Evolutionary conservation across 495 filamentous ascomycete species (phyloP).

Genomic region (Hypoxylon rickii): DNA sequence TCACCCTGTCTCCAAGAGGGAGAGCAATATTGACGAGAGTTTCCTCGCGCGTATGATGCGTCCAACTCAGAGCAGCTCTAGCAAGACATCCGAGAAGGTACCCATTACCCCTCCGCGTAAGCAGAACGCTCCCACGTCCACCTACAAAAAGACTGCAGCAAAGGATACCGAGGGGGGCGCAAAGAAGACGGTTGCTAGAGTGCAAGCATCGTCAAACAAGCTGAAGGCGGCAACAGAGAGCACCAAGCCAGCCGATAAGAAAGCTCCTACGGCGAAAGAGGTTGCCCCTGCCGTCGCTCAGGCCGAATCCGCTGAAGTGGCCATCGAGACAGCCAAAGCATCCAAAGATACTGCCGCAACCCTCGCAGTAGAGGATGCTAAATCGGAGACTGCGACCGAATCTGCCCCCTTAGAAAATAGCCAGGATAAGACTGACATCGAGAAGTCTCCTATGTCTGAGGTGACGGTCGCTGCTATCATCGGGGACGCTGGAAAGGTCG

Average conservation of each 20-base stretch:
- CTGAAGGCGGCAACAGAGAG: conserved; percentile 15
- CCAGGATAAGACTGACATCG: conserved; percentile 1
- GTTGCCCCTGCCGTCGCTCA: conserved; percentile 40
- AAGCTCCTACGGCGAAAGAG: conserved; percentile 36
- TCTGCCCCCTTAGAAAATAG: conserved; percentile 2
- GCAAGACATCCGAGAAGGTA: conserved; percentile 74
- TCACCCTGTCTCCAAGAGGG: conserved; percentile 45
- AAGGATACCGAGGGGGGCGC: conserved; percentile 31
- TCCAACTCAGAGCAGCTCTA: conserved; percentile 78
- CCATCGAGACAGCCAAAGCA: conserved; percentile 29
- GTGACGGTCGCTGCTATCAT: conserved; percentile 10
- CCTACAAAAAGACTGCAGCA: conserved; percentile 24
- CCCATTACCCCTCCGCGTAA: conserved; percentile 49
- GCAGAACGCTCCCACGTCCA: conserved; percentile 18
- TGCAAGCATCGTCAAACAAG: conserved; percentile 28
- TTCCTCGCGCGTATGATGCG: conserved; percentile 95
- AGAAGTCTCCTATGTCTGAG: conserved; percentile 13
- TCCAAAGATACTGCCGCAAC: conserved; percentile 22
- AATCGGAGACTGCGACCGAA: conserved; percentile 11
- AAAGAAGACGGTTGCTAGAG: conserved; percentile 39
- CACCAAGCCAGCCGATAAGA: conserved; percentile 25
- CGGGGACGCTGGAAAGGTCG: conserved; percentile 24
- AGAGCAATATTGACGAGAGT: conserved; percentile 64
- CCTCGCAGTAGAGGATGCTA: conserved; percentile 12
- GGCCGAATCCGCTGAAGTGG: conserved; percentile 38